A percentile compares a stretch with the other conserved stretches of the same genome.
phyloP scores from a whole-genome alignment of 106 monocot species.

The Narthecium ossifragum region DNA sequence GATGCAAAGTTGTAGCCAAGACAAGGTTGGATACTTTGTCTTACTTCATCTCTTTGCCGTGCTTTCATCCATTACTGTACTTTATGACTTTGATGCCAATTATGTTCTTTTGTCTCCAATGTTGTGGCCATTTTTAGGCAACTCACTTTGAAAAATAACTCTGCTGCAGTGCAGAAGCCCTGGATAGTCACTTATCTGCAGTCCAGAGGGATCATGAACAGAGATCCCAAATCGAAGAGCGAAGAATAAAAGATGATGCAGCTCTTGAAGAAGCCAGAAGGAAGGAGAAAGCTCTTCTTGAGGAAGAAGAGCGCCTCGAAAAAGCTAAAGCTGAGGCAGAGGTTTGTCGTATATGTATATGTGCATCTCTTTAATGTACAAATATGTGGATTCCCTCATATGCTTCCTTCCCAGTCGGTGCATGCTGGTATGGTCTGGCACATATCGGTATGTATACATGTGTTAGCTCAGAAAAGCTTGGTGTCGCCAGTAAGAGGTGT shows the following conservation, averaged over 20 bases:
- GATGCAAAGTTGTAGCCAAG: not conserved
- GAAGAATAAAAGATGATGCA: conserved; percentile 83
- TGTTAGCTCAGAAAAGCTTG: no score
- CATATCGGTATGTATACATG: no score
- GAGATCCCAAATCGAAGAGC: conserved; percentile 79
- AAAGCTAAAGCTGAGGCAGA: conserved; percentile 69
- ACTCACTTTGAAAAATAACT: no score
- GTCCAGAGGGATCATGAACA: conserved; percentile 84
- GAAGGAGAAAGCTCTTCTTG: conserved; percentile 58
- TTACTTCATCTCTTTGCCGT: not conserved
- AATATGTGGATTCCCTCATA: no score
- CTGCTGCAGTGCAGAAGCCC: conserved; percentile 58
- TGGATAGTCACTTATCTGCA: conserved; percentile 68
- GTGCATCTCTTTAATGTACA: no score
- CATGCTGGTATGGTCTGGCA: no score
- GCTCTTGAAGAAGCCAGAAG: conserved; percentile 75
- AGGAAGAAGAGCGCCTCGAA: conserved; percentile 63
- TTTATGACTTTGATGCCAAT: not conserved
- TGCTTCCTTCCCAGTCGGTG: no score
- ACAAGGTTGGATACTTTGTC: not conserved
- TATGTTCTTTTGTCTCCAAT: conserved; percentile 7
- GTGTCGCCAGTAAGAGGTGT: no score
- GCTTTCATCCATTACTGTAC: not conserved
- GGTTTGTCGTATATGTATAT: conserved; percentile 30
- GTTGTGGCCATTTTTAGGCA: no score